Evolutionary conservation across 2,329 filamentous ascomycete genomes (phyloP).

Genomic region (Ustulina deusta): DNA sequence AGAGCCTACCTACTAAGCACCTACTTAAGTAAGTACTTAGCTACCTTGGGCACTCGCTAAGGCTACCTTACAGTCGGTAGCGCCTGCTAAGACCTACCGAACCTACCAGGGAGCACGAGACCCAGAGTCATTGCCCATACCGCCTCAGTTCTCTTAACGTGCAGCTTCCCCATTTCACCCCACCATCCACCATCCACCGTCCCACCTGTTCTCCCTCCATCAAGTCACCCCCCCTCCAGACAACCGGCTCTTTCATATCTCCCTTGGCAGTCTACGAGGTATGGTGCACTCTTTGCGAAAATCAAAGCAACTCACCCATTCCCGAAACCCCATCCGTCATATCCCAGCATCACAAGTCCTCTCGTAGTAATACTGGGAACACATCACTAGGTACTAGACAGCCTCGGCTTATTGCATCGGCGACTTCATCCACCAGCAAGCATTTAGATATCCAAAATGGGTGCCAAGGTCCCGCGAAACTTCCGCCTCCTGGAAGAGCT

Average conservation of each 20-base stretch:
- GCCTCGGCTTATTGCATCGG: not conserved
- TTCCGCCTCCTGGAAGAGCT: conserved; percentile 97
- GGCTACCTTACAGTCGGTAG: not conserved
- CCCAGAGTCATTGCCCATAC: too few species aligned
- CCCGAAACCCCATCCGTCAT: not conserved
- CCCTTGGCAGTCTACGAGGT: too few species aligned
- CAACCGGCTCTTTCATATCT: not conserved
- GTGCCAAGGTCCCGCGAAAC: conserved; percentile 88
- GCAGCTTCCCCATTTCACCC: conserved; percentile 39
- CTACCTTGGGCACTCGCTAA: not conserved
- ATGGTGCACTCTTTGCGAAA: conserved; percentile 1
- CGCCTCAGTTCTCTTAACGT: too few species aligned
- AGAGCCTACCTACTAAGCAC: not conserved
- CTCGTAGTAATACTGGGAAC: not conserved
- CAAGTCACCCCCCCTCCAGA: conserved; percentile 28
- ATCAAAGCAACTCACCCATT: not conserved
- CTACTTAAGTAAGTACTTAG: too few species aligned
- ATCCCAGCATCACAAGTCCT: not conserved
- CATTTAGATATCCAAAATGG: conserved; percentile 40
- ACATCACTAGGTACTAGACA: not conserved
- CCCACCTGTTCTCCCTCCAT: conserved; percentile 34
- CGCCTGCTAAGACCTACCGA: too few species aligned
- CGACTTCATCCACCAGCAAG: not conserved
- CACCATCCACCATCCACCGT: conserved; percentile 41
- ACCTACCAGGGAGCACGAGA: too few species aligned